Conservation (phyloP, 2,329 filamentous ascomycete genomes). For the Sarocladium kiliense region DNA sequence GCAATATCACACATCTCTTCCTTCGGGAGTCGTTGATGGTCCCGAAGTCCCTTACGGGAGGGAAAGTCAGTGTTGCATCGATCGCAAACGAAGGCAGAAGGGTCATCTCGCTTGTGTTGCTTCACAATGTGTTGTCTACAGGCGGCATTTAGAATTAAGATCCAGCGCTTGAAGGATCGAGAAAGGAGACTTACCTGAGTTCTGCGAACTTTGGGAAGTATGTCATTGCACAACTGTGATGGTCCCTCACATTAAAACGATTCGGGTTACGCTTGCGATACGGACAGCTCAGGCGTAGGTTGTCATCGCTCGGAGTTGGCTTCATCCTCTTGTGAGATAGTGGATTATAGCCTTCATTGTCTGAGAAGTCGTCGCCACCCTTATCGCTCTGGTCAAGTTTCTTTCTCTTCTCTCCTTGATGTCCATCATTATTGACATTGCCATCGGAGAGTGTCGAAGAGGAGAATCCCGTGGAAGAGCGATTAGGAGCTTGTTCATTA, state of each 20-base stretch:
- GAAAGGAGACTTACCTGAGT: slow-evolving; percentile 24
- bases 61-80: slow-evolving; percentile 34
- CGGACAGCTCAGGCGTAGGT: slow-evolving; percentile 36
- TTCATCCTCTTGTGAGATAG: slow-evolving; percentile 24
- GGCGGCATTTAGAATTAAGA: slow-evolving; percentile 12
- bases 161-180: background rate
- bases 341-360: slow-evolving; percentile 22
- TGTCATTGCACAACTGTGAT: slow-evolving; percentile 38
- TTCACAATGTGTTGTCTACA: slow-evolving; percentile 36
- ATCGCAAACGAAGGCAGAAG: slow-evolving; percentile 34
- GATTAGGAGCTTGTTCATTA: background rate
- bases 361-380: slow-evolving; percentile 22
- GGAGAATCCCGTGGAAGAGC: background rate
- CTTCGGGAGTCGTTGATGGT: slow-evolving; percentile 33
- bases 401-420: slow-evolving; percentile 28
- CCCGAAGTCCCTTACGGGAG: slow-evolving; percentile 31
- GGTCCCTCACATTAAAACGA: slow-evolving; percentile 40
- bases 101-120: slow-evolving; percentile 36
- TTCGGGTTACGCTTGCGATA: slow-evolving; percentile 39
- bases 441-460: background rate
- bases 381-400: slow-evolving; percentile 28
- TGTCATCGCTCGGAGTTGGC: slow-evolving; percentile 28
- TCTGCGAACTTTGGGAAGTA: slow-evolving; percentile 37
- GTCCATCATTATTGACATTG: slow-evolving; percentile 13
- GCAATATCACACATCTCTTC: slow-evolving; percentile 37